These are phyloP conservation scores for Auriscalpium microsporum DNA, from an alignment of 768 basidiomycete species.

Conservation along the genomic window DNA sequence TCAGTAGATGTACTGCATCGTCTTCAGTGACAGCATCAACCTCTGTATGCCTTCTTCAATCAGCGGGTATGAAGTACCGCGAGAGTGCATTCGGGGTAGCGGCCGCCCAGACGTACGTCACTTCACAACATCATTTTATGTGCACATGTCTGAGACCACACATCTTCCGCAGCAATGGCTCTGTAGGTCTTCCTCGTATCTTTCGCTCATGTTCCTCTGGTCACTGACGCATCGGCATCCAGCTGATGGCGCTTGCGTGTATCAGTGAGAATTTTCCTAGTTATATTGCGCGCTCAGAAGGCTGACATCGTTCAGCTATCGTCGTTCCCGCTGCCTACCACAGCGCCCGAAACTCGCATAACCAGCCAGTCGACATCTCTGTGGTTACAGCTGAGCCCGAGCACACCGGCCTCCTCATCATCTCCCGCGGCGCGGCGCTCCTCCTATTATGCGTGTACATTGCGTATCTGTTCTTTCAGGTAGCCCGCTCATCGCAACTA, in stretches of 20 bases:
- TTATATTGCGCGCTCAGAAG: background rate
- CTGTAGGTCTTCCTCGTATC: constrained; percentile 2
- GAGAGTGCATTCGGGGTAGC: constrained; percentile 75
- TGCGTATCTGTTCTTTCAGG: constrained; percentile 21
- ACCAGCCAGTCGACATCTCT: constrained; percentile 11
- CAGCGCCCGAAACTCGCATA: constrained; percentile 22
- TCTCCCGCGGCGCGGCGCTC: constrained; percentile 76
- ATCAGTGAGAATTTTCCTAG: constrained; percentile 48
- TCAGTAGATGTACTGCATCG: constrained; percentile 19
- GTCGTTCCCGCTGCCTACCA: constrained; percentile 88
- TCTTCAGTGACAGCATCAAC: background rate
- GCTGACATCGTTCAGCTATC: constrained; percentile 38
- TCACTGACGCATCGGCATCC: constrained; percentile 10
- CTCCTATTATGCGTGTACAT: constrained; percentile 67
- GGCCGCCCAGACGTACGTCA: constrained; percentile 76
- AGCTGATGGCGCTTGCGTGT: constrained; percentile 81
- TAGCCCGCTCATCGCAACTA: constrained; percentile 9
- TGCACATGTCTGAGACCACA: constrained; percentile 29
- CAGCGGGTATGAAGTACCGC: constrained; percentile 57
- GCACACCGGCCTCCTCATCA: constrained; percentile 48
- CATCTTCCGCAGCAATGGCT: constrained; percentile 5
- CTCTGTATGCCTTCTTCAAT: constrained; percentile 2
- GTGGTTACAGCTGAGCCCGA: constrained; percentile 17
- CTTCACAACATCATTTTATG: constrained; percentile 18
- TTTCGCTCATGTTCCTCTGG: background rate